Evolutionary conservation across 78 protist species (phyloP).

Genomic region (Dictyostelium firmibasis): DNA sequence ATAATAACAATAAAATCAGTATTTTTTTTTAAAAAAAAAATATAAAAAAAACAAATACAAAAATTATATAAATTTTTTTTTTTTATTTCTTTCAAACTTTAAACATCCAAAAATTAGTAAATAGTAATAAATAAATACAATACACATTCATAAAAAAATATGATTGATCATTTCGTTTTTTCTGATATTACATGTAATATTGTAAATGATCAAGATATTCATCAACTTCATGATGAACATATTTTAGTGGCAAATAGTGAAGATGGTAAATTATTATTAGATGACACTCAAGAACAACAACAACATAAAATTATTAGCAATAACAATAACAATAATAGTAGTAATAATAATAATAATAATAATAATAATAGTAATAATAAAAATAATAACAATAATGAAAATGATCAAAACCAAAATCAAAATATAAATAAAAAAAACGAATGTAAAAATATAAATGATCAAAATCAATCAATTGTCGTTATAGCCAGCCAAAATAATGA

Average conservation of each 20-base stretch:
- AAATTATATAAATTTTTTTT: too few relatives aligned
- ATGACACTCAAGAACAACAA: neutral
- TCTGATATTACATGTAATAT: neutral
- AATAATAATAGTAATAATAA: too few relatives aligned
- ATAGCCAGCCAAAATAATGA: neutral
- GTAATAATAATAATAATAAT: neutral
- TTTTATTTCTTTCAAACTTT: too few relatives aligned
- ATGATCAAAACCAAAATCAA: neutral
- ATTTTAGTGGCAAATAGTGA: neutral
- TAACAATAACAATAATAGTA: neutral
- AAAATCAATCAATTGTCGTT: neutral
- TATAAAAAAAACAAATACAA: too few relatives aligned
- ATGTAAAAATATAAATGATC: neutral
- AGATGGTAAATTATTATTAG: neutral
- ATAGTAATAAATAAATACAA: neutral
- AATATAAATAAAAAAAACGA: neutral
- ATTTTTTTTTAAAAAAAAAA: neutral
- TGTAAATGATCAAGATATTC: neutral
- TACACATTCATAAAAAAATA: neutral
- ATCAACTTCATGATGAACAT: neutral
- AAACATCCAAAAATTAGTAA: neutral
- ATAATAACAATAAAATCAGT: neutral
- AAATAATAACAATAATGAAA: neutral
- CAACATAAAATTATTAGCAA: too few relatives aligned
- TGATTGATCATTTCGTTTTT: conserved; percentile 3